These are phyloP conservation scores for Fermentozyma sake DNA, from an alignment of 1,139 yeast genomes.

Conservation along the genomic window DNA sequence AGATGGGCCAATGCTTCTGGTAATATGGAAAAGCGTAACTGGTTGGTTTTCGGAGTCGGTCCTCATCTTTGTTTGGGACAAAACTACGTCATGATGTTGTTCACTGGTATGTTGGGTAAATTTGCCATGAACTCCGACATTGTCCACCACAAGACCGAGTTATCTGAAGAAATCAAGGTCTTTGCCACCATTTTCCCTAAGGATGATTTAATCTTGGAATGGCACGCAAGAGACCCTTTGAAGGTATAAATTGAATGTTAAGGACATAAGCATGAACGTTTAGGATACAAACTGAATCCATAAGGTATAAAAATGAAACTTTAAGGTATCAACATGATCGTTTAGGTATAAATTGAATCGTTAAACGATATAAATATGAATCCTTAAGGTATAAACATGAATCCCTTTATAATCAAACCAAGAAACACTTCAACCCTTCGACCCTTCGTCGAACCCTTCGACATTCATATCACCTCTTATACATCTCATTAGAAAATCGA, in stretches of 20 bases:
- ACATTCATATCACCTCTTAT: too few species aligned
- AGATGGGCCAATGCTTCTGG: constrained; percentile 65
- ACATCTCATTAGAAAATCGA: too few species aligned
- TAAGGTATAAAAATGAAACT: too few species aligned
- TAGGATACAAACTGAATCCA: too few species aligned
- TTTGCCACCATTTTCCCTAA: constrained; percentile 98
- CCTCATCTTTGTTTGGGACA: constrained; percentile 96
- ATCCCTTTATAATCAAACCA: too few species aligned
- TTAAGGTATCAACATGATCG: too few species aligned
- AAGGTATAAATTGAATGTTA: constrained; percentile 3
- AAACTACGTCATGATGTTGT: constrained; percentile 84
- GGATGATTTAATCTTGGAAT: constrained; percentile 82
- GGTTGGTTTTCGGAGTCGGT: constrained; percentile 96
- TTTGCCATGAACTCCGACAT: constrained; percentile 76
- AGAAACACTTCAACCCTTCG: too few species aligned
- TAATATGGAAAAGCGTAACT: constrained; percentile 71
- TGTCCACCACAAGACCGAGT: constrained; percentile 73
- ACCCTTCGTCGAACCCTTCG: too few species aligned
- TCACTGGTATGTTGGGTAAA: constrained; percentile 88
- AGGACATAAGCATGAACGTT: too few species aligned
- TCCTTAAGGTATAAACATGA: too few species aligned
- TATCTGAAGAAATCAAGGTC: constrained; percentile 88
- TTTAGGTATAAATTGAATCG: too few species aligned
- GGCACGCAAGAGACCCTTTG: constrained; percentile 58
- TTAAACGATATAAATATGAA: too few species aligned